phyloP scores from a whole-genome alignment of 2,329 filamentous ascomycete species.

The Paecilomyces variotii region DNA sequence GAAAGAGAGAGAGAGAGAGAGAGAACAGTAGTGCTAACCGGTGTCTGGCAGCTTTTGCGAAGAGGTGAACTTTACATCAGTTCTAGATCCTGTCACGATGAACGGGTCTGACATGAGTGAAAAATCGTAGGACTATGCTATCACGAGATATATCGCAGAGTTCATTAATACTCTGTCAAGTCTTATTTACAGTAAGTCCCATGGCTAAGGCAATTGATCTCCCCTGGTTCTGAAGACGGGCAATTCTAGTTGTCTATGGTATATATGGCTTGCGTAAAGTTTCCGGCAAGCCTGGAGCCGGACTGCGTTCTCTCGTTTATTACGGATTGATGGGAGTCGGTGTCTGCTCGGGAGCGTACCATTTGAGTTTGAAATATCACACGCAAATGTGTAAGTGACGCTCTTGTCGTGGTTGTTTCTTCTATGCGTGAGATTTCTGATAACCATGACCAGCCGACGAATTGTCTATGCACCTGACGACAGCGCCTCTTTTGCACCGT shows the following conservation, averaged over 20 bases:
- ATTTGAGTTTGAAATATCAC: conserved; percentile 4
- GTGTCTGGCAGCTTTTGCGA: neutral
- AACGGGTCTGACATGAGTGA: neutral
- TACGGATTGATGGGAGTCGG: conserved; percentile 25
- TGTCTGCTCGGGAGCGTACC: conserved; percentile 2
- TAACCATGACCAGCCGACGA: conserved; percentile 27
- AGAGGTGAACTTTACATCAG: neutral
- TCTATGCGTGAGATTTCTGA: neutral
- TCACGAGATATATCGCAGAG: conserved; percentile 38
- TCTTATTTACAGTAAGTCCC: conserved; percentile 16
- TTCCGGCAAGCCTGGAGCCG: conserved; percentile 10
- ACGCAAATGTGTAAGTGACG: conserved; percentile 4
- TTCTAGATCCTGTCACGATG: neutral
- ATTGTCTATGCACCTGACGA: conserved; percentile 36
- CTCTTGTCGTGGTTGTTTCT: neutral
- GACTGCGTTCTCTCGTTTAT: conserved; percentile 28
- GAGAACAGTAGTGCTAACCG: neutral
- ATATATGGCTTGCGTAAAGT: conserved; percentile 29
- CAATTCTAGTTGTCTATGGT: conserved; percentile 29
- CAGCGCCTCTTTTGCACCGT: conserved; percentile 35
- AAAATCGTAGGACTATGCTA: conserved; percentile 26
- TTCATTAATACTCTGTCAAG: conserved; percentile 41
- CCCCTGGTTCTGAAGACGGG: neutral
- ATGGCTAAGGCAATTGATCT: conserved; percentile 7
- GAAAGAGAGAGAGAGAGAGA: neutral